Percentiles rank a stretch among this genome's conserved stretches.
Evolutionary conservation across 2,329 filamentous ascomycete species (phyloP).

Genomic region (Colletotrichum musae): DNA sequence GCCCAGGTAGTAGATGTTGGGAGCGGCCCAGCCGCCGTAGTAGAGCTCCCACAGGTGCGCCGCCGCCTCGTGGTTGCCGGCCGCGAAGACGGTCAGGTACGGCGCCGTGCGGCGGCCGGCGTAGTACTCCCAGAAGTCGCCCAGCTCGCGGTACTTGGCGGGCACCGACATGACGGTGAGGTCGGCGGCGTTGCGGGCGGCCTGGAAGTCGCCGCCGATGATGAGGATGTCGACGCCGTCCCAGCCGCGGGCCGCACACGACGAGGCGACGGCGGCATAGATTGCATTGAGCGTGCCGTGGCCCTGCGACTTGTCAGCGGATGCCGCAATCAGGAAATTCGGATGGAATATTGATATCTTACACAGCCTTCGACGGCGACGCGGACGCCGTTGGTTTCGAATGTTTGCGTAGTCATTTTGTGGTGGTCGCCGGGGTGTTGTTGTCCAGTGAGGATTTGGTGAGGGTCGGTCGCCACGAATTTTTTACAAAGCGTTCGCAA

Average conservation of each 20-base stretch:
- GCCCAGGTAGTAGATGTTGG: constrained; percentile 97
- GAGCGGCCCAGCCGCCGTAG: constrained; percentile 97
- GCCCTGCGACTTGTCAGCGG: constrained; percentile 67
- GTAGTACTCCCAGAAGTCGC: constrained; percentile 97
- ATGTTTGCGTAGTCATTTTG: constrained; percentile 50
- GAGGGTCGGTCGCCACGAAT: constrained; percentile 28
- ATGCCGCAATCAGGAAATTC: not conserved
- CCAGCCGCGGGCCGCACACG: constrained; percentile 82
- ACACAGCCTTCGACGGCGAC: constrained; percentile 92
- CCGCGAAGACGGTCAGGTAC: constrained; percentile 92
- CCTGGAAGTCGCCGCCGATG: constrained; percentile 92
- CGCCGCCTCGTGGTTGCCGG: constrained; percentile 95
- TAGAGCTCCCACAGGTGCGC: constrained; percentile 93
- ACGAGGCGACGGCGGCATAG: constrained; percentile 81
- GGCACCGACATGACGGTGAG: constrained; percentile 92
- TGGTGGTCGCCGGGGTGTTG: constrained; percentile 26
- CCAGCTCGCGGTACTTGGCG: constrained; percentile 86
- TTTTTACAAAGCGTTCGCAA: constrained; percentile 17
- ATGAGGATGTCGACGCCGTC: constrained; percentile 88
- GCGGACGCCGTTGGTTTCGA: constrained; percentile 69
- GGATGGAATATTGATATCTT: constrained; percentile 51
- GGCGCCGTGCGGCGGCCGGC: constrained; percentile 83
- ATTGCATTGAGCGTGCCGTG: constrained; percentile 94
- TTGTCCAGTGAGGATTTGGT: constrained; percentile 30
- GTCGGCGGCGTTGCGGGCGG: constrained; percentile 90